Percentiles rank a stretch among this genome's conserved stretches.
Conservation (phyloP, 805 yeast species). For the Sporopachydermia quercuum region DNA sequence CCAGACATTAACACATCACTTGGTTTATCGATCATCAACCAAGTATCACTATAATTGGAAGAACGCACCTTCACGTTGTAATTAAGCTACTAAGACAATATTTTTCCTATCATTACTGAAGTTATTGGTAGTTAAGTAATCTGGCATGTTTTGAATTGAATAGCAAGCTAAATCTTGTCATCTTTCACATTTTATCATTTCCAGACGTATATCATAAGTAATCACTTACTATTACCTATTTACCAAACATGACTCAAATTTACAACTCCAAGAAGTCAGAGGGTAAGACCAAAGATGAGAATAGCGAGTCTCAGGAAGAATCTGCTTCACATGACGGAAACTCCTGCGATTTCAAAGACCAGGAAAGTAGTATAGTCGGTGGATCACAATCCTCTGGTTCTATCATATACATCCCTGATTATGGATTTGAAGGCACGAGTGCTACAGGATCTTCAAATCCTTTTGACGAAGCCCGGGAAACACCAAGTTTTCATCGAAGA, state of each 20-base stretch:
- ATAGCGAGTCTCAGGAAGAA: neutral
- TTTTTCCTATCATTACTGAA: no score
- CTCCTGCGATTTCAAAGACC: no score
- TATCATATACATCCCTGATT: neutral
- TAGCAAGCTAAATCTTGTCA: no score
- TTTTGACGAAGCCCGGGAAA: neutral
- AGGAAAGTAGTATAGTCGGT: neutral
- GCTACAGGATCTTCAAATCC: neutral
- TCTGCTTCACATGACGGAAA: neutral
- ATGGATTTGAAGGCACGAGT: neutral
- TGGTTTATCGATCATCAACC: no score
- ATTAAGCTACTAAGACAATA: no score
- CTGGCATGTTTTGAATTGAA: no score
- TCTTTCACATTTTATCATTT: no score
- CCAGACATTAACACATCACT: no score
- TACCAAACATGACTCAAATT: neutral
- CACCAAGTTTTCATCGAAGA: neutral
- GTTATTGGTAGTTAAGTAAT: no score
- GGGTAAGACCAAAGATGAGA: neutral
- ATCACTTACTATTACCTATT: neutral
- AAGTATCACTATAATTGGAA: no score
- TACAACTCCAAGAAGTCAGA: neutral
- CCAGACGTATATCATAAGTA: no score
- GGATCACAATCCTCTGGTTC: neutral
- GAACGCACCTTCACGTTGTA: no score